A percentile compares a stretch with the other conserved stretches of the same genome.
Evolutionary conservation across 2,329 filamentous ascomycete genomes (phyloP).

Genomic region (Spiromastix sp.): DNA sequence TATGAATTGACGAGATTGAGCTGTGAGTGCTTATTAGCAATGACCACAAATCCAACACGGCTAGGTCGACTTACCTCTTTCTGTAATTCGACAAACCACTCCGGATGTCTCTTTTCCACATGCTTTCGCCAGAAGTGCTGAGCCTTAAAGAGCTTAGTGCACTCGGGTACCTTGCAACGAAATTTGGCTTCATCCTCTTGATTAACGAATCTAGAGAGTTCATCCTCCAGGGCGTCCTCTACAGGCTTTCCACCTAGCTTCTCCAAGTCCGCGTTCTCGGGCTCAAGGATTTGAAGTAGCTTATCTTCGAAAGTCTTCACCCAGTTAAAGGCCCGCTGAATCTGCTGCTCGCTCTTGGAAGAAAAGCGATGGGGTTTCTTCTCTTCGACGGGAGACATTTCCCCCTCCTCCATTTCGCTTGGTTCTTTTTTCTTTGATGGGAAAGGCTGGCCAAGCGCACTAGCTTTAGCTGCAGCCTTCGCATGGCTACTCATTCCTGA

Average conservation of each 20-base stretch:
- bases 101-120: conserved; percentile 85
- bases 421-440: conserved; percentile 68
- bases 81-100: conserved; percentile 73
- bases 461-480: conserved; percentile 76
- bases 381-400: conserved; percentile 56
- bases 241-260: conserved; percentile 83
- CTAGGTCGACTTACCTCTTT: conserved; percentile 58
- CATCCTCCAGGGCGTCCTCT: conserved; percentile 78
- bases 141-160: conserved; percentile 93
- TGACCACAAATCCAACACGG: neutral
- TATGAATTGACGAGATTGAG: conserved; percentile 88
- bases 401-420: conserved; percentile 52
- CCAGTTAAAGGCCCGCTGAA: conserved; percentile 95
- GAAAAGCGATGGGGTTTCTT: conserved; percentile 61
- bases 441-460: conserved; percentile 71
- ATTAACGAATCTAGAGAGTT: conserved; percentile 79
- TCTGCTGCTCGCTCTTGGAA: conserved; percentile 77
- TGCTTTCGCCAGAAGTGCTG: conserved; percentile 97
- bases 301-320: conserved; percentile 98
- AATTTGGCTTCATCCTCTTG: conserved; percentile 97
- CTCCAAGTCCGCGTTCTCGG: conserved; percentile 72
- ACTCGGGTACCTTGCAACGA: conserved; percentile 92
- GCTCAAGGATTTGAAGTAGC: conserved; percentile 82
- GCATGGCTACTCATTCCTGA: conserved; percentile 74
- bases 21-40: conserved; percentile 34